Percentiles rank a stretch among this genome's conserved stretches.
These are phyloP conservation scores for Margaritispora aquatica DNA, from an alignment of 495 filamentous ascomycete species.

Conservation along the genomic window DNA sequence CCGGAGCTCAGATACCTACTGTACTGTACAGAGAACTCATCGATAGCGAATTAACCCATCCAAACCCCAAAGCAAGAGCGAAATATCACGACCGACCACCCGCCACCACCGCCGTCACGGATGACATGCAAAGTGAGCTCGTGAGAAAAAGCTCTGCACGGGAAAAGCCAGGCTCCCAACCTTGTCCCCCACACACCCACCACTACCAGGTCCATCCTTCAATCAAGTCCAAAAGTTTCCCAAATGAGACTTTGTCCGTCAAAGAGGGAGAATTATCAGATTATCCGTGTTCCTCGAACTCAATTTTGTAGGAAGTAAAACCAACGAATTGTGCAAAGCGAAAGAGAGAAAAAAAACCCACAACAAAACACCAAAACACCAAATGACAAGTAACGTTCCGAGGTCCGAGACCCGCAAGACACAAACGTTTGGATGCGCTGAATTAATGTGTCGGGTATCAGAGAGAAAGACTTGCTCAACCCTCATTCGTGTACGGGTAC, in stretches of 20 bases:
- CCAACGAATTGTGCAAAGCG: slow-evolving; percentile 13
- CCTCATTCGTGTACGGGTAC: slow-evolving; percentile 19
- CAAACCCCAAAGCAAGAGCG: not conserved
- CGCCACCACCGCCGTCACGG: not conserved
- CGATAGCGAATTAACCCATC: not conserved
- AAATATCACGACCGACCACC: not conserved
- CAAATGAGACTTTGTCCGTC: not conserved
- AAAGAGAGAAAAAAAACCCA: slow-evolving; percentile 21
- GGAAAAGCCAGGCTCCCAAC: not conserved
- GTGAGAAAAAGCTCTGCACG: not conserved
- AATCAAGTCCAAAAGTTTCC: not conserved
- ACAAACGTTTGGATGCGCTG: slow-evolving; percentile 16
- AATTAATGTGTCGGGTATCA: slow-evolving; percentile 28
- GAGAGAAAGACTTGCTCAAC: slow-evolving; percentile 19
- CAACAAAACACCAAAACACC: slow-evolving; percentile 25
- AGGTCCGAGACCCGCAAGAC: slow-evolving; percentile 23
- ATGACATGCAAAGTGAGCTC: not conserved
- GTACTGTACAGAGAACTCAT: not conserved
- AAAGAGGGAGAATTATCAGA: slow-evolving; percentile 18
- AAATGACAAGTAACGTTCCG: slow-evolving; percentile 14
- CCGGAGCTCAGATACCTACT: not conserved
- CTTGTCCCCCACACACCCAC: not conserved
- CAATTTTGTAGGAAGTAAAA: slow-evolving; percentile 13
- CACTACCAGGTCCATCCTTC: not conserved
- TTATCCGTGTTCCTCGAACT: slow-evolving; percentile 16